Evolutionary conservation across 495 filamentous ascomycete genomes (phyloP).

Genomic region (Daldinia grandis): DNA sequence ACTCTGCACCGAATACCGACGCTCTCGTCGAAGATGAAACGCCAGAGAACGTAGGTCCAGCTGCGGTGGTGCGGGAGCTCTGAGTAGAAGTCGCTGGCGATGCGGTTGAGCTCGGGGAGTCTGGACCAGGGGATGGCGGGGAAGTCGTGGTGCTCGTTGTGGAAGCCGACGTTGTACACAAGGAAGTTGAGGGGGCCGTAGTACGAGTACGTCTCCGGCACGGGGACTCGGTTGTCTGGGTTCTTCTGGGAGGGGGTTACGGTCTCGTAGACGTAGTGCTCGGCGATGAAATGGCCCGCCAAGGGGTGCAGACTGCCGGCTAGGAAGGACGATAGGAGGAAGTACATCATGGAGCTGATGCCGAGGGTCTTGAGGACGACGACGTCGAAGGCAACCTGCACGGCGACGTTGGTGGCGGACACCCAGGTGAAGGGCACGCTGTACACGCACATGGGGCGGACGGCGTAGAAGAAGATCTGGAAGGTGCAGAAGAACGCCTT

Average conservation of each 20-base stretch:
- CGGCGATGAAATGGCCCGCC: slow-evolving; percentile 97
- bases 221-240: slow-evolving; percentile 65
- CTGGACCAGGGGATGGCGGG: slow-evolving; percentile 95
- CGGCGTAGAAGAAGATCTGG: slow-evolving; percentile 98
- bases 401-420: slow-evolving; percentile 79
- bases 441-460: slow-evolving; percentile 97
- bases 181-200: slow-evolving; percentile 92
- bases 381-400: slow-evolving; percentile 82
- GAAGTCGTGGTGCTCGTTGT: slow-evolving; percentile 99
- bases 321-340: slow-evolving; percentile 87
- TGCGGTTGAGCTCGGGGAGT: slow-evolving; percentile 73
- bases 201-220: slow-evolving; percentile 97
- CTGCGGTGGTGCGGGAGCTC: slow-evolving; percentile 86
- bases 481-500: slow-evolving; percentile 99
- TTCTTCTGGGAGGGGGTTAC: slow-evolving; percentile 65
- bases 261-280: slow-evolving; percentile 96
- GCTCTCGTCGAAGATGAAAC: slow-evolving; percentile 88
- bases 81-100: slow-evolving; percentile 93
- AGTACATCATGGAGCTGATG: slow-evolving; percentile 73
- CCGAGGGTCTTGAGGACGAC: slow-evolving; percentile 64
- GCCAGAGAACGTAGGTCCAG: slow-evolving; percentile 94
- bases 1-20: slow-evolving; percentile 92
- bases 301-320: slow-evolving; percentile 94
- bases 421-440: slow-evolving; percentile 85
- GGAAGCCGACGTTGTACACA: slow-evolving; percentile 95